Evolutionary conservation across 495 filamentous ascomycete species (phyloP), one percentile per base, ranked within the genome.

Genomic region (Wilcoxina mikolae): DNA sequence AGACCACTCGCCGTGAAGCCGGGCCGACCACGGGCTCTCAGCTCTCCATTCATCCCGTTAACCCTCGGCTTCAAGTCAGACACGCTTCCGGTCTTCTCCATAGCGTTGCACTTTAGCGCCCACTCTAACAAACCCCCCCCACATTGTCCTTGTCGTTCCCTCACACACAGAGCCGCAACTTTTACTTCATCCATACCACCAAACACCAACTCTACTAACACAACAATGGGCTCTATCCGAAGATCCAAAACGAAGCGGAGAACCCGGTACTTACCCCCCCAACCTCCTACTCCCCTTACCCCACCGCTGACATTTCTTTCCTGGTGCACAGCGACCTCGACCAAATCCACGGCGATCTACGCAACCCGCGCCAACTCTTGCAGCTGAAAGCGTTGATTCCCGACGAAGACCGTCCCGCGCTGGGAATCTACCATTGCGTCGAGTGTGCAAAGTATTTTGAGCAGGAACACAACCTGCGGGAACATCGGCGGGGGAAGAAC

Each of bases 361-460:
- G 68, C 51, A 82, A 79, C 12, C 75, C 83, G 5, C 82, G 80
- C 59, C 88, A 94, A 65, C 78, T 98, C 23, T 70, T 75, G 35
- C 77, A 84, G 47, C 83, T 81, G 74, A 85, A 87, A 62, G 77
- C 78, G 27, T 74, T 80, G 43, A 90, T 94, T 61, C 82, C 84
- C 24, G 70, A 76, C 18, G 90, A 94, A 65, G 90, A 95, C 60
- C 76, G 91, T 15, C 91, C 90, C 4, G 89, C 79, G 0, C 71
- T 95, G 25, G 90, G 90, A 3, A 71, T 74, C 62, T 81, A 77
- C 58, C 95, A 94, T 67, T 98, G 90, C 67, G 73, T 83, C n/a
- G 85, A 94, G 70, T 98, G 90, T 64, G 80, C 88, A 35, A 95
- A 94, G 72, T 95, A 84, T 82, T 95, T 90, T 67, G 91, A 95